Base-by-base conservation (phyloP, 331 rosid species). In the Acacia concinna region DNA sequence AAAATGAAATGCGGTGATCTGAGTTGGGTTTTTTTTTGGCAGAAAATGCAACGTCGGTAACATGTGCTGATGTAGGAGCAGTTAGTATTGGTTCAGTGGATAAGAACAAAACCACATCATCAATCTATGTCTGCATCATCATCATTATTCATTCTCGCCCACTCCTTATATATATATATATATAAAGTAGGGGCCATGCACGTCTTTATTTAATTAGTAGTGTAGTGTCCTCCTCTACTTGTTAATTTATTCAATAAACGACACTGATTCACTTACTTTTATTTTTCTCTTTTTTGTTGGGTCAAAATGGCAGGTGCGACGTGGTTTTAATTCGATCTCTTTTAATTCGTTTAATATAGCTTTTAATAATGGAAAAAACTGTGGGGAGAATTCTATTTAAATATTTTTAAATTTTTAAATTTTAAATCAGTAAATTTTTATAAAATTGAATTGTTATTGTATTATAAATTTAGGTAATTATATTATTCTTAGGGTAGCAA, bases 21-120 rank as follows among this genome's bases (percentile, higher is more conserved):
- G 74, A 25, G 38, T 7, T 14, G 34, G 13, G 6, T 23, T 68
- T 23, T 14, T 43, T 13, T 14, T 1, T n/a, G n/a, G 6, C 5
- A 69, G 23, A 25, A 25, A 68, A 69, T 41, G 13, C 37, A 69
- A 67, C 27, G 27, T 8, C 2, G 9, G 13, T n/a, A 35, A 0
- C 10, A 18, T 8, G n/a, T 51, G 21, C 1, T 18, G 25, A 8
- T 4, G n/a, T 23, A 18, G 43, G 30, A 8, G 28, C 21, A 3
- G 46, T 65, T 6, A 35, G 15, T 14, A 4, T 44, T 25, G 74
- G 72, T 44, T 63, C 73, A 25, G 35, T 25, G 80, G 49, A 76
- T 64, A 63, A 76, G 73, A 57, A 51, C 59, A 37, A 46, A 76
- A 76, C 37, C 51, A 76, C 59, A 63, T 76, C 12, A 47, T 47